Conservation (phyloP, 768 basidiomycete genomes). For the Lactifluus piperatus region DNA sequence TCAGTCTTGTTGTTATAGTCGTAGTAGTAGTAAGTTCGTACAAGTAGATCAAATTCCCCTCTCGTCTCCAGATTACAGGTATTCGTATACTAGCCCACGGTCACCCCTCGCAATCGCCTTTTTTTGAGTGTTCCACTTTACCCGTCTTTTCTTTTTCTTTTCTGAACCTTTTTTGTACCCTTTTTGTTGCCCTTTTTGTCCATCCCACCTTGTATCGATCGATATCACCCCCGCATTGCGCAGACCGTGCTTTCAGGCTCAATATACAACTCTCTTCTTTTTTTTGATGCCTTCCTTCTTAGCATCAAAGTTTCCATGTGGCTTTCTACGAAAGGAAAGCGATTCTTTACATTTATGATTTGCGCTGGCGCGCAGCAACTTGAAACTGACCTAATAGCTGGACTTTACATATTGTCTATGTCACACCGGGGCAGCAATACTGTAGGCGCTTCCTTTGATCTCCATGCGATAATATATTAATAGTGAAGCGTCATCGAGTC, state of each 20-base stretch:
- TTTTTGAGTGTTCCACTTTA: neutral
- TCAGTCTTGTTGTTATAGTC: slow-evolving; percentile 11
- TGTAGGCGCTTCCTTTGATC: too few relatives aligned
- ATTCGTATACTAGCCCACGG: slow-evolving; percentile 16
- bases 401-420: too few relatives aligned
- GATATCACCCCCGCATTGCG: slow-evolving; percentile 3
- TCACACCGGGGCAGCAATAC: too few relatives aligned
- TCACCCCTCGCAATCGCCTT: neutral
- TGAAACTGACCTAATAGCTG: too few relatives aligned
- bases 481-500: too few relatives aligned
- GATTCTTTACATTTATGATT: too few relatives aligned
- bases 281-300: neutral
- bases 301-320: too few relatives aligned
- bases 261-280: slow-evolving; percentile 1
- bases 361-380: too few relatives aligned
- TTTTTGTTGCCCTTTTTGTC: neutral
- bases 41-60: slow-evolving; percentile 10
- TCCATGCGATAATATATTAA: too few relatives aligned
- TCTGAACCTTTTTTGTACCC: neutral
- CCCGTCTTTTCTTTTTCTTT: neutral
- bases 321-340: too few relatives aligned
- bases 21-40: slow-evolving; percentile 15
- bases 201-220: slow-evolving; percentile 11
- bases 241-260: slow-evolving; percentile 7
- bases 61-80: slow-evolving; percentile 5